These are phyloP conservation scores for Rhodocollybia butyracea DNA, from an alignment of 768 basidiomycete genomes.

Conservation along the genomic window DNA sequence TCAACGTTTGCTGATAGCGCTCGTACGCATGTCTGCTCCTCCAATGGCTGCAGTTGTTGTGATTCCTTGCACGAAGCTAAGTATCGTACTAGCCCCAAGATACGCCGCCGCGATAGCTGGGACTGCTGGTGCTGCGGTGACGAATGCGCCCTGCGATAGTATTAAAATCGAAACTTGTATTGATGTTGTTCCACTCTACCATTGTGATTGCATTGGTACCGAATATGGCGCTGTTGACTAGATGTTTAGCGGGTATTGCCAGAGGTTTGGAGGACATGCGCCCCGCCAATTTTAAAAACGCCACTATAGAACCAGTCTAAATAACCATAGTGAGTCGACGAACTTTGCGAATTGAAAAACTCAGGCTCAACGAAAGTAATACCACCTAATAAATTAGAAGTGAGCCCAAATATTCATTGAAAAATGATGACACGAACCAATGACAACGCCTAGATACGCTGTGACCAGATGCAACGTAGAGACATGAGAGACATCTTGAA, in stretches of 20 bases:
- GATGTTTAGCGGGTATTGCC: slow-evolving; percentile 70
- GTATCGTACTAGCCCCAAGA: slow-evolving; percentile 64
- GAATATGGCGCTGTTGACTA: slow-evolving; percentile 70
- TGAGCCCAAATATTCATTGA: background rate
- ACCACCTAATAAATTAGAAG: slow-evolving; percentile 44
- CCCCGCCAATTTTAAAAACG: slow-evolving; percentile 85
- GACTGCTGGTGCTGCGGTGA: slow-evolving; percentile 63
- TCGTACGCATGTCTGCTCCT: slow-evolving; percentile 86
- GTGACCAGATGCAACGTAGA: slow-evolving; percentile 76
- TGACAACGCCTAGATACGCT: slow-evolving; percentile 82
- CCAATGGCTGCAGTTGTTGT: slow-evolving; percentile 92
- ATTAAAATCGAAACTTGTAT: background rate
- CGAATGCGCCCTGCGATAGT: slow-evolving; percentile 58
- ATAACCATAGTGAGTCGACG: no score
- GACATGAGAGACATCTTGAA: slow-evolving; percentile 66
- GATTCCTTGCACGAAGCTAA: slow-evolving; percentile 84
- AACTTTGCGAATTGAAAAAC: no score
- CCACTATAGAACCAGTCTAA: slow-evolving; percentile 88
- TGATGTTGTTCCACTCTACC: slow-evolving; percentile 20
- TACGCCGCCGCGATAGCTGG: slow-evolving; percentile 78
- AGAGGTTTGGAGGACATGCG: slow-evolving; percentile 76
- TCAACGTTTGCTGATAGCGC: background rate
- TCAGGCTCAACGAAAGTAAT: no score
- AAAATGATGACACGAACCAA: slow-evolving; percentile 45
- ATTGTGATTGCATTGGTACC: slow-evolving; percentile 70